A percentile compares a stretch with the other conserved stretches of the same genome.
Conservation (phyloP, 129 eudicot species). For the Saussurea involucrata region DNA sequence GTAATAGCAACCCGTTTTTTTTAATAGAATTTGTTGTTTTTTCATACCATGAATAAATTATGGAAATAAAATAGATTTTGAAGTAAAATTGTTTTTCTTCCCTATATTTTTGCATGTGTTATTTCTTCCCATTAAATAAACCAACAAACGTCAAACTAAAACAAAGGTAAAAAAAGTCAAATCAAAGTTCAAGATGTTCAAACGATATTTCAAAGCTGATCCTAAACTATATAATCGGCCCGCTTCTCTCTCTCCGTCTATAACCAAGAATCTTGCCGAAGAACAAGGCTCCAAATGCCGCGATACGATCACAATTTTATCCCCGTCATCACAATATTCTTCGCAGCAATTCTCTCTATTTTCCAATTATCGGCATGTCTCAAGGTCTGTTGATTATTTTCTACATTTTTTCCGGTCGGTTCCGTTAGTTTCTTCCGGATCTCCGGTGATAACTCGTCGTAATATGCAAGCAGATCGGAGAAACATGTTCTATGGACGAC, state of each 20-base stretch:
- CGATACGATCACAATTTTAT: constrained; percentile 11
- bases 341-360: background rate
- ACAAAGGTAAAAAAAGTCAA: constrained; percentile 9
- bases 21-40: no score
- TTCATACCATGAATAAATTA: background rate
- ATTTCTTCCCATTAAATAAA: background rate
- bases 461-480: constrained; percentile 52
- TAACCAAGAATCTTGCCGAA: constrained; percentile 23
- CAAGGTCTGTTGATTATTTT: constrained; percentile 18
- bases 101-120: background rate
- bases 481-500: constrained; percentile 54
- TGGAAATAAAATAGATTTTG: background rate
- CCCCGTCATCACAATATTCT: constrained; percentile 9
- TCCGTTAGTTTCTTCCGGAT: background rate
- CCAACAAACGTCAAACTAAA: constrained; percentile 6
- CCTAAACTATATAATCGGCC: constrained; percentile 11
- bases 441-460: background rate
- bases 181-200: constrained; percentile 1
- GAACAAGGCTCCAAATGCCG: constrained; percentile 34
- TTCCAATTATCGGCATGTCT: constrained; percentile 21
- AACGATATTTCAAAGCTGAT: background rate
- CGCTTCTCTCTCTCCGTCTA: constrained; percentile 23
- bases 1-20: background rate
- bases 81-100: background rate
- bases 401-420: no score